Base-by-base conservation (phyloP, 345 rosid species). In the Toxicodendron radicans region DNA sequence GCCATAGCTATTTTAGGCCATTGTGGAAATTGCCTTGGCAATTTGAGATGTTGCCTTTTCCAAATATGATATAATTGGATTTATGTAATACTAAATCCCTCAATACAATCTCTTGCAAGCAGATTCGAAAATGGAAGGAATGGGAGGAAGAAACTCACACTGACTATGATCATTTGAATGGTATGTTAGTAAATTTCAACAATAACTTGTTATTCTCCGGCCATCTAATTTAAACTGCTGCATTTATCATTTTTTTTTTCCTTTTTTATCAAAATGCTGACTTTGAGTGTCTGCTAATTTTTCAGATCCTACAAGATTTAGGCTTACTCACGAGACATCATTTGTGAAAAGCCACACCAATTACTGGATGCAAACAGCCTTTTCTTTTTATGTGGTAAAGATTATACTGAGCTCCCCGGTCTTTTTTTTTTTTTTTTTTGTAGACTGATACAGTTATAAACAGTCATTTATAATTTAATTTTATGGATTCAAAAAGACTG, bases 311-410 rank as follows among this genome's bases (percentile, higher is more conserved):
- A 51, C 85, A 49, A 90, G 95, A 71, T 89, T 93, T 82, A 86
- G 98, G 84, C 98, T 96, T 57, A 90, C 99, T 67, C 95, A 90
- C 11, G 97, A 96, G 86, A 86, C 91, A 53, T 93, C 99, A n/a
- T 96, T 96, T 76, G 91, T 96, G 1, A 81, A 72, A 79, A 88
- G 81, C 53, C 97, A 95, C 83, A 83, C 88, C 52, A 83, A 81
- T 78, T 57, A 83, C 71, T 89, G 92, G 92, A 87, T 80, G 10
- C 81, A 65, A 78, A 85, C 82, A 7, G 78, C 90, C 33, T 20
- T 85, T 75, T 77, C 85, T 59, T 89, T 90, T 71, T 93, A 90
- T 78, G 0, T 87, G 18, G 99, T 95, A 92, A 38, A 78, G 89
- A 73, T 48, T 10, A 46, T 51, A 43, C 56, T 14, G 46, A 57